A percentile compares a stretch with the other conserved stretches of the same genome.
Evolutionary conservation across 768 basidiomycete species (phyloP).

Genomic region (Coprinopsis cinerea): DNA sequence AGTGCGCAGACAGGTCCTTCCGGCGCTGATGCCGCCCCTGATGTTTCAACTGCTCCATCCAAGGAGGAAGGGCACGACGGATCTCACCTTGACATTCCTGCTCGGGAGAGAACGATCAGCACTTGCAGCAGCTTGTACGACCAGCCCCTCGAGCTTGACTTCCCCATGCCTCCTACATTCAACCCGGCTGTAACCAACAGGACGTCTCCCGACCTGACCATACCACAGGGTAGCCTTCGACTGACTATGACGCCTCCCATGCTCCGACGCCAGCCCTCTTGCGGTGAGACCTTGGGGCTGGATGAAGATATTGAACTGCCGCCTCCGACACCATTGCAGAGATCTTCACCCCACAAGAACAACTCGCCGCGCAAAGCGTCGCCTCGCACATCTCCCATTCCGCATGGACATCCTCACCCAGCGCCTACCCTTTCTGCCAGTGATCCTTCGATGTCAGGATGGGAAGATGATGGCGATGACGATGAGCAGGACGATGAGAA

Average conservation of each 20-base stretch:
- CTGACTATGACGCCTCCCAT: not conserved
- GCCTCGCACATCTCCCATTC: not conserved
- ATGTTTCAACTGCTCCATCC: not conserved
- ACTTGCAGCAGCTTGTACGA: not conserved
- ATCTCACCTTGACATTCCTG: not conserved
- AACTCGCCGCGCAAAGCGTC: not conserved
- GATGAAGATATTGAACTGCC: conserved; percentile 7
- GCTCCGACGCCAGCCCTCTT: not conserved
- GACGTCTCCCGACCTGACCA: not conserved
- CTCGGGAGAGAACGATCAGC: not conserved
- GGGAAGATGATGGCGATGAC: conserved; percentile 2
- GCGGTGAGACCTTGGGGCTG: not conserved
- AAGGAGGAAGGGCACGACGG: not conserved
- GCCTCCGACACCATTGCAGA: conserved; percentile 5
- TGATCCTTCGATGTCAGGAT: conserved; percentile 1
- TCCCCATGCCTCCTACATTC: conserved; percentile 9
- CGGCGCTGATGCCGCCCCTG: not conserved
- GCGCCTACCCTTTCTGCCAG: not conserved
- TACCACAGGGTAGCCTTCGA: not conserved
- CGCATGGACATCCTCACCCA: not conserved
- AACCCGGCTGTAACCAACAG: not conserved
- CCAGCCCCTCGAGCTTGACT: not conserved
- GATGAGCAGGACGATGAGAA: not conserved
- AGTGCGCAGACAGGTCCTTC: not conserved
- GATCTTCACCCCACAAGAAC: too few species aligned